A percentile compares a stretch with the other conserved stretches of the same genome.
Evolutionary conservation across 495 filamentous ascomycete species (phyloP).

Genomic region (Neurospora sp.): DNA sequence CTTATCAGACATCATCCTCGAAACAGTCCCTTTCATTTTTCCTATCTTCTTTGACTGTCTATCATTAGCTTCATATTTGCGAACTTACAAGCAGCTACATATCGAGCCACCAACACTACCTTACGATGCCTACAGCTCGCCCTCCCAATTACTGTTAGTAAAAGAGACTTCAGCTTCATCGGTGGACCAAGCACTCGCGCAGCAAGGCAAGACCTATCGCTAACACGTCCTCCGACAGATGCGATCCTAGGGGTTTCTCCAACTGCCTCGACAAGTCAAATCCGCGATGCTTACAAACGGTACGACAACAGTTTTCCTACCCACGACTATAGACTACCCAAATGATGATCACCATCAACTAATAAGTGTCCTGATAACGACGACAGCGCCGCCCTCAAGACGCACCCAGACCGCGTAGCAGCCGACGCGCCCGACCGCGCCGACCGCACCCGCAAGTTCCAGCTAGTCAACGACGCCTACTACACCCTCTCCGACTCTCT

Average conservation of each 20-base stretch:
- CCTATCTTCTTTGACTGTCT: background rate
- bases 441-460: constrained; percentile 81
- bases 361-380: background rate
- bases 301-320: constrained; percentile 19
- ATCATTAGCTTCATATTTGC: background rate
- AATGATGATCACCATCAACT: background rate
- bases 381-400: constrained; percentile 77
- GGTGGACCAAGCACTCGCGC: background rate
- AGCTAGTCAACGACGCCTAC: constrained; percentile 96
- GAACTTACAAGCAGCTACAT: background rate
- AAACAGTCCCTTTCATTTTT: background rate
- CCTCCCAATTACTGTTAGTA: constrained; percentile 46
- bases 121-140: constrained; percentile 28
- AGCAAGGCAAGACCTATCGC: constrained; percentile 10
- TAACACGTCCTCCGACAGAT: constrained; percentile 34
- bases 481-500: constrained; percentile 78
- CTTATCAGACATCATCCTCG: background rate
- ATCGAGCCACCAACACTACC: background rate
- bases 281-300: constrained; percentile 94
- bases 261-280: constrained; percentile 68
- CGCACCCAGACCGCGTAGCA: constrained; percentile 87
- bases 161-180: background rate
- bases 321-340: constrained; percentile 1
- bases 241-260: constrained; percentile 62
- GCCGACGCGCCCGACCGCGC: constrained; percentile 73